These are phyloP conservation scores for Mrakia blollopis DNA, from an alignment of 768 basidiomycete species.

Conservation along the genomic window DNA sequence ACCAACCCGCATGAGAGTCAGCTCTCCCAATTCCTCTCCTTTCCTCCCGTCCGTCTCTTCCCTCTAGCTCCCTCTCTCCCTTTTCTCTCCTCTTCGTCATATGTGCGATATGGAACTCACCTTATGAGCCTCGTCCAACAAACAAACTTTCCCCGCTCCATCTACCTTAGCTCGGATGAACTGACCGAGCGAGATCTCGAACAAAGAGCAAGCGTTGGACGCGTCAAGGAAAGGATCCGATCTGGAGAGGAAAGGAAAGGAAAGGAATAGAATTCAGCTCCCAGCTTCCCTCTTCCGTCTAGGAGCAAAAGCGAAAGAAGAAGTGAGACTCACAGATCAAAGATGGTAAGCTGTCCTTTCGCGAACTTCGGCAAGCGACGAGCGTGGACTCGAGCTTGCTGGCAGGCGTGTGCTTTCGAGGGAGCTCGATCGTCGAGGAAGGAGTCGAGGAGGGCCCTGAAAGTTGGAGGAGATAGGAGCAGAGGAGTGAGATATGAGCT, in stretches of 20 bases:
- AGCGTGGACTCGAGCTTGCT: neutral
- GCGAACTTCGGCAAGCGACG: neutral
- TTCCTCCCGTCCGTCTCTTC: too few species aligned
- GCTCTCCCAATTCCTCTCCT: neutral
- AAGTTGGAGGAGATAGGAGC: neutral
- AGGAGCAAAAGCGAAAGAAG: neutral
- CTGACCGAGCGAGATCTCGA: neutral
- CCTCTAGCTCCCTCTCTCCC: too few species aligned
- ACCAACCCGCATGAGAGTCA: neutral
- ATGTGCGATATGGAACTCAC: neutral
- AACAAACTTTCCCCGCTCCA: neutral
- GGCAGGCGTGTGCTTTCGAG: neutral
- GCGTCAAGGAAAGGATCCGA: conserved; percentile 10
- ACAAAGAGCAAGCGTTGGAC: neutral
- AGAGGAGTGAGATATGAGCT: neutral
- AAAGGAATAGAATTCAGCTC: neutral
- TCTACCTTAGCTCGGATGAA: neutral
- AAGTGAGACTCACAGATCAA: neutral
- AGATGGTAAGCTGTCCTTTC: neutral
- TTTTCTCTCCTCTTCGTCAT: too few species aligned
- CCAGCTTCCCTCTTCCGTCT: neutral
- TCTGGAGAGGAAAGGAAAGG: neutral
- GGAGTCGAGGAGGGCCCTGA: neutral
- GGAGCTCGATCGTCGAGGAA: neutral
- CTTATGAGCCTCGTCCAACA: conserved; percentile 7